A percentile compares a stretch with the other conserved stretches of the same genome.
Conservation (phyloP, 164 flowering plant species). For the Chimonanthus praecox region DNA sequence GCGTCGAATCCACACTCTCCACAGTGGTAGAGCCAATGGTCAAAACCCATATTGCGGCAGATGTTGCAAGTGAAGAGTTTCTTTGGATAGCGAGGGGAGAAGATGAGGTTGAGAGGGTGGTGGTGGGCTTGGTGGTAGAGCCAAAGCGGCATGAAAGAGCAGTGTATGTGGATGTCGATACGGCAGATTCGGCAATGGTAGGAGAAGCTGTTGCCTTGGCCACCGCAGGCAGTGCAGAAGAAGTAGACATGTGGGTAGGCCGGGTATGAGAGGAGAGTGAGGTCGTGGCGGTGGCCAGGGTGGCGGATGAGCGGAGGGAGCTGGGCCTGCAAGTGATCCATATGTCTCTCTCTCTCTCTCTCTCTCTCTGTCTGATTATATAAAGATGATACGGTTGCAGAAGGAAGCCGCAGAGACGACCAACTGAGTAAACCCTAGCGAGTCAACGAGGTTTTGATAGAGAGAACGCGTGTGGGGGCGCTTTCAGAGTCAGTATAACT, state of each 20-base stretch:
- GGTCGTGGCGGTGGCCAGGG: constrained; percentile 27
- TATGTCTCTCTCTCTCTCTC: background rate
- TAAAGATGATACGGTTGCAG: no score
- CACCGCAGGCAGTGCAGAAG: constrained; percentile 35
- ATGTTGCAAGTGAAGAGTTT: constrained; percentile 31
- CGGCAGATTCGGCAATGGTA: constrained; percentile 30
- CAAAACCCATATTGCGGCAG: constrained; percentile 17
- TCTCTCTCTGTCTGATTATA: background rate
- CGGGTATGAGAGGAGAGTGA: constrained; percentile 26
- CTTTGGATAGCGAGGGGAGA: constrained; percentile 25
- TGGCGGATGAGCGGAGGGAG: constrained; percentile 18
- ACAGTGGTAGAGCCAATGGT: constrained; percentile 38
- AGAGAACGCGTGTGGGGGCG: no score
- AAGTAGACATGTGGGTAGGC: constrained; percentile 29
- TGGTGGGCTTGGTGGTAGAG: constrained; percentile 22
- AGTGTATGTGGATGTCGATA: constrained; percentile 26
- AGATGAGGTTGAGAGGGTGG: constrained; percentile 30
- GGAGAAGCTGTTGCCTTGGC: constrained; percentile 29
- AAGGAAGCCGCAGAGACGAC: no score
- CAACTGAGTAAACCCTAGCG: no score
- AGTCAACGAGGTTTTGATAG: no score
- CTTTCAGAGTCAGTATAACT: no score
- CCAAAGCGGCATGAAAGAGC: constrained; percentile 25
- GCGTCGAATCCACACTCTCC: constrained; percentile 32
- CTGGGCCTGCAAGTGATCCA: background rate